Evolutionary conservation across 768 basidiomycete species (phyloP).

Genomic region (Cyclocybe cylindracea): DNA sequence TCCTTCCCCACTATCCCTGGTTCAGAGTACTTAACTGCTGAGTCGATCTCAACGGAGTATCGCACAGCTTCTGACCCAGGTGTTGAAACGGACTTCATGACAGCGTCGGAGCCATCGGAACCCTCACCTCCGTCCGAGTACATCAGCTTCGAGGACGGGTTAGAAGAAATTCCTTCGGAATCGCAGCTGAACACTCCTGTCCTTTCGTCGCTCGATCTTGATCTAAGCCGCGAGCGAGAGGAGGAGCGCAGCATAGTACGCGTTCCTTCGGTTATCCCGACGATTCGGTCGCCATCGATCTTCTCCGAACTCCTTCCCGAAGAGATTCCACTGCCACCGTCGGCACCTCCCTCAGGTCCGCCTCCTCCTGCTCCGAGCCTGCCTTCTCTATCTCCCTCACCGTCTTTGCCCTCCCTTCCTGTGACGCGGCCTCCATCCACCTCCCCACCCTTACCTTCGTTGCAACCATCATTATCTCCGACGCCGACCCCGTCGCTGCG

Average conservation of each 20-base stretch:
- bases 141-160: constrained; percentile 47
- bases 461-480: constrained; percentile 4
- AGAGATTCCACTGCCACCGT: constrained; percentile 45
- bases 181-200: constrained; percentile 35
- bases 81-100: constrained; percentile 29
- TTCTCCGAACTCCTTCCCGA: constrained; percentile 30
- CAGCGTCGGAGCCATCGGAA: constrained; percentile 34
- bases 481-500: constrained; percentile 4
- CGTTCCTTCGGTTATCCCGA: constrained; percentile 29
- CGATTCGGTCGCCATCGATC: constrained; percentile 30
- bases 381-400: constrained; percentile 29
- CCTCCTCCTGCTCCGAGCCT: background rate
- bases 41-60: constrained; percentile 38
- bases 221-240: constrained; percentile 30
- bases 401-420: constrained; percentile 28
- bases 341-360: constrained; percentile 12
- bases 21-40: constrained; percentile 47
- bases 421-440: background rate
- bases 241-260: constrained; percentile 18
- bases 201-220: constrained; percentile 30
- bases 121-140: constrained; percentile 39
- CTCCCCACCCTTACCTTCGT: background rate
- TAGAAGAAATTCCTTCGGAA: constrained; percentile 42
- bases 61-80: constrained; percentile 46
- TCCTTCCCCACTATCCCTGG: constrained; percentile 32